Evolutionary conservation across 2,329 filamentous ascomycete genomes (phyloP).

Genomic region (Aspergillus quadrilineatus): DNA sequence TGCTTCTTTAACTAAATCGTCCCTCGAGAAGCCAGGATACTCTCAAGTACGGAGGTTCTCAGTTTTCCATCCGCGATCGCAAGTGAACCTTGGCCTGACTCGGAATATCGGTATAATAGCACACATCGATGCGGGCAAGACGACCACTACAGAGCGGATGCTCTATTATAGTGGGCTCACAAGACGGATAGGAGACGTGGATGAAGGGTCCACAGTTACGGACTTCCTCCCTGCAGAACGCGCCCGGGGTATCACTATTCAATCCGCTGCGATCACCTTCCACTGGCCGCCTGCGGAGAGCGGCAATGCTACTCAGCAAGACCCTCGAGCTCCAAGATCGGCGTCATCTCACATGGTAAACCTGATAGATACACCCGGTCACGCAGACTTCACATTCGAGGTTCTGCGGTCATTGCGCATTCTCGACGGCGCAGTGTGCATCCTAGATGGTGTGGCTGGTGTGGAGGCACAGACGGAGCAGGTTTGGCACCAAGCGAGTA

Average conservation of each 20-base stretch:
- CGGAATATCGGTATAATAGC: constrained; percentile 98
- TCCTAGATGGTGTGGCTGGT: constrained; percentile 86
- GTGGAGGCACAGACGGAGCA: constrained; percentile 97
- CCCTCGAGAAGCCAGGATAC: background rate
- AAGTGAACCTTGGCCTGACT: constrained; percentile 58
- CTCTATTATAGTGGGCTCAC: constrained; percentile 94
- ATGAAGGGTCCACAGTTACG: constrained; percentile 93
- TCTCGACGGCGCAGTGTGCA: constrained; percentile 86
- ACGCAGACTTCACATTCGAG: constrained; percentile 97
- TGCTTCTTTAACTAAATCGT: background rate
- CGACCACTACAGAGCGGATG: constrained; percentile 98
- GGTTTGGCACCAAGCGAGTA: constrained; percentile 87
- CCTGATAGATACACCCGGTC: constrained; percentile 92
- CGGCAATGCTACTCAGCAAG: constrained; percentile 18
- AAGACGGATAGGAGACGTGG: constrained; percentile 86
- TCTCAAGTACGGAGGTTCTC: constrained; percentile 28
- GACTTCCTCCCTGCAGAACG: constrained; percentile 94
- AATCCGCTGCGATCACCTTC: constrained; percentile 94
- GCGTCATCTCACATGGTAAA: constrained; percentile 70
- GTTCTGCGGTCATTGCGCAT: constrained; percentile 87
- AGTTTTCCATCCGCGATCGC: constrained; percentile 22
- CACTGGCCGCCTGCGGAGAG: constrained; percentile 69
- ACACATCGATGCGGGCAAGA: constrained; percentile 98
- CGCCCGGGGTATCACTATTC: constrained; percentile 92
- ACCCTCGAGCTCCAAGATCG: constrained; percentile 47